Base-by-base conservation (phyloP, 257 asterid species). In the Primulina tabacum region DNA sequence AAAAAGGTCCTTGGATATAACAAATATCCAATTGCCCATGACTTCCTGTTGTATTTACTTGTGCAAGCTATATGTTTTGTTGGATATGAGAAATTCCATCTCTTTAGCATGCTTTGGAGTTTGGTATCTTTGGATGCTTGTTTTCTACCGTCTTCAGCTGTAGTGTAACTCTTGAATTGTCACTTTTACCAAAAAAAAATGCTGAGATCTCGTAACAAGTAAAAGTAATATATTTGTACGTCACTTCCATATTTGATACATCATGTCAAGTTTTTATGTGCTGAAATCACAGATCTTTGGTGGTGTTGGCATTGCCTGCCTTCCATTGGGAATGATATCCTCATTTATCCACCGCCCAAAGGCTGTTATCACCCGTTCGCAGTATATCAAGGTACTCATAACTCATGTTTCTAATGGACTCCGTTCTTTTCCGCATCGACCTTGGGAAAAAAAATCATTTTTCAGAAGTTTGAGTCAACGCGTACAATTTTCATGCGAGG, bases 291-390 rank as follows among this genome's bases (percentile, higher is more conserved):
- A 94, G 99, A 89, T 94, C 33, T 94, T 94, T 83, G 97, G 99
- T 62, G 99, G 99, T 64, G 95, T 94, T 68, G 99, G 99, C 80
- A 94, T 94, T 76, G 96, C 97, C 60, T 89, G 96, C 86, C 94
- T 91, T 34, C 99, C 99, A 12, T 69, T 94, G 83, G 97, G 99
- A 69, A 92, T 94, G 64, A 88, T 94, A 76, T 89, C 84, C 82
- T 89, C 99, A 61, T 94, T 94, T 81, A 60, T 91, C 73, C 88
- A 97, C 76, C 97, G 99, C 70, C 99, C 99, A 63, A 94, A 88
- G 95, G 99, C 99, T 75, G 99, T 94, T 67, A 94, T 94, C 62
- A 94, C 97, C 55, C 97, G 99, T 62, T 94, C 99, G 16, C 99
- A 94, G 78, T 94, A 94, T 86, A 94, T 94, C 79, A 94, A 89